Evolutionary conservation across 192 early-diverging fungal genomes (phyloP), one percentile per base, ranked within the genome.

Genomic region (Linnemannia elongata): DNA sequence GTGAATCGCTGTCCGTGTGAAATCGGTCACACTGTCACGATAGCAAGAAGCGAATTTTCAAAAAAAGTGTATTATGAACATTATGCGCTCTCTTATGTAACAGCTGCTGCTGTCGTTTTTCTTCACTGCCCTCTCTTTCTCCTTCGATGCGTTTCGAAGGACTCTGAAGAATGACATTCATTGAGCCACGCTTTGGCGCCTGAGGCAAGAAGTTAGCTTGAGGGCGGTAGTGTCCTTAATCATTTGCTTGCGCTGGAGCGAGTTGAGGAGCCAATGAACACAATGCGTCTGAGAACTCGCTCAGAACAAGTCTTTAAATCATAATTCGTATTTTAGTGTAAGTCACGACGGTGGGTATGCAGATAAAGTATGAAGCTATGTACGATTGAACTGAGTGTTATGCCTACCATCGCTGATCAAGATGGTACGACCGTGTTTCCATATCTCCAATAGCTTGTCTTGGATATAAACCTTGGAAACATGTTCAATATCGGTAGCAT

Each of bases 331-430:
- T n/a, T n/a, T n/a, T n/a, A n/a, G n/a, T n/a, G n/a, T n/a, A n/a
- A n/a, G n/a, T n/a, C n/a, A n/a, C n/a, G n/a, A n/a, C n/a, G n/a
- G n/a, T n/a, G n/a, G n/a, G n/a, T n/a, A n/a, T n/a, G n/a, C n/a
- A n/a, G n/a, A n/a, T n/a, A n/a, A n/a, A n/a, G n/a, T n/a, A n/a
- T n/a, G n/a, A n/a, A n/a, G n/a, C n/a, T n/a, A n/a, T n/a, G n/a
- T n/a, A n/a, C n/a, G n/a, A n/a, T n/a, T n/a, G n/a, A n/a, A n/a
- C n/a, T n/a, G n/a, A n/a, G n/a, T n/a, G n/a, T n/a, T n/a, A n/a
- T n/a, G n/a, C n/a, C n/a, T n/a, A 78, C 77, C 78, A 79, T 79
- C 78, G 13, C 78, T 71, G 33, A 79, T 72, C 7, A 79, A 38
- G 20, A 79, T 71, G 0, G 70, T 60, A 1, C 78, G 49, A 0